Conservation (phyloP, 805 yeast genomes). For the Candida maltosa region DNA sequence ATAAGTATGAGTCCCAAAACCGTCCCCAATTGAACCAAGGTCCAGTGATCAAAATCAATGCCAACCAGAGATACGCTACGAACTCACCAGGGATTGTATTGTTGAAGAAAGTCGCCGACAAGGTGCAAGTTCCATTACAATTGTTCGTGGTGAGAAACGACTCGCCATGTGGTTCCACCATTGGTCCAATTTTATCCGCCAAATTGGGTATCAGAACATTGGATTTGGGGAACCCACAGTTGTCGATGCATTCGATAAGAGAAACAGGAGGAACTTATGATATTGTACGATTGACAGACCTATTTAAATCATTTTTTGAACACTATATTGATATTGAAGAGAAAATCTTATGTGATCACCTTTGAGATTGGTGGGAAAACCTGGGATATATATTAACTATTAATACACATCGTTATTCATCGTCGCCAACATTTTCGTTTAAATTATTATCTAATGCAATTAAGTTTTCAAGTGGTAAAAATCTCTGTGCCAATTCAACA, state of each 20-base stretch:
- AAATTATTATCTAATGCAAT: constrained; percentile 17
- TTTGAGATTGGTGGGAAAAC: too few species aligned
- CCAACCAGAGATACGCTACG: constrained; percentile 93
- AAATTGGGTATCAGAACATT: constrained; percentile 83
- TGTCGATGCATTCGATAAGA: constrained; percentile 91
- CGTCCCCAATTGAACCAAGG: constrained; percentile 82
- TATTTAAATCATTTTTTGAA: constrained; percentile 63
- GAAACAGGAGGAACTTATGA: constrained; percentile 87
- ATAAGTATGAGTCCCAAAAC: constrained; percentile 79
- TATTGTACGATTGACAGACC: constrained; percentile 54
- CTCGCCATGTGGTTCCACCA: constrained; percentile 93
- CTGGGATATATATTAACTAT: too few species aligned
- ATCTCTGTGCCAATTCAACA: constrained; percentile 28
- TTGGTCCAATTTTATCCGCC: constrained; percentile 90
- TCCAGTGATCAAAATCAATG: constrained; percentile 90
- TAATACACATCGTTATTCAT: constrained; percentile 2
- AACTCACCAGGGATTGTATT: constrained; percentile 86
- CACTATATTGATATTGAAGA: constrained; percentile 26
- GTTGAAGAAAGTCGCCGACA: constrained; percentile 66
- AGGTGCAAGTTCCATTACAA: constrained; percentile 77
- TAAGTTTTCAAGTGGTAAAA: constrained; percentile 34
- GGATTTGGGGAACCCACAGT: constrained; percentile 88
- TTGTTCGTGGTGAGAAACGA: constrained; percentile 91
- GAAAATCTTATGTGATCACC: constrained; percentile 20
- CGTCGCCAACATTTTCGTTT: constrained; percentile 2